A percentile compares a stretch with the other conserved stretches of the same genome.
These are phyloP conservation scores for Boletus bicolor DNA, from an alignment of 768 basidiomycete genomes.

Conservation along the genomic window DNA sequence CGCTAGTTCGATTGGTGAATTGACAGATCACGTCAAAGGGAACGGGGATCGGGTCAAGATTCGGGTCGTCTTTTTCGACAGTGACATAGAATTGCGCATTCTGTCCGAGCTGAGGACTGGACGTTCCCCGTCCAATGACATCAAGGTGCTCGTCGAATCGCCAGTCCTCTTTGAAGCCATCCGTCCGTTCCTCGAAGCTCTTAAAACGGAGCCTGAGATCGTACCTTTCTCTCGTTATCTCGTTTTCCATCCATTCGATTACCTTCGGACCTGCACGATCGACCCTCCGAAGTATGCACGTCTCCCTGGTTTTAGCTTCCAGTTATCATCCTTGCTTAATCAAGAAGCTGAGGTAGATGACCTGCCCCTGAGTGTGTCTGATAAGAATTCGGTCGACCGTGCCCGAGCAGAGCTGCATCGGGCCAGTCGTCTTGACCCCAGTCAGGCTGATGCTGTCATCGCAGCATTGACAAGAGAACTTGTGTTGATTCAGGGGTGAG, in stretches of 20 bases:
- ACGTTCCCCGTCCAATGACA: conserved; percentile 20
- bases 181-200: conserved; percentile 62
- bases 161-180: conserved; percentile 67
- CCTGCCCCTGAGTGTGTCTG: conserved; percentile 40
- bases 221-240: conserved; percentile 57
- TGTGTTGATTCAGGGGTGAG: conserved; percentile 69
- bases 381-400: conserved; percentile 41
- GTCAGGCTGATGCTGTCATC: conserved; percentile 69
- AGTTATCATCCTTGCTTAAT: conserved; percentile 54
- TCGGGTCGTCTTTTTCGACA: conserved; percentile 62
- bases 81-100: conserved; percentile 47
- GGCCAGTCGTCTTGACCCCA: conserved; percentile 59
- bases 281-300: conserved; percentile 53
- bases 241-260: conserved; percentile 39
- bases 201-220: conserved; percentile 53
- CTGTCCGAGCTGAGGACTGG: conserved; percentile 36
- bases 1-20: conserved; percentile 40
- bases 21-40: conserved; percentile 42
- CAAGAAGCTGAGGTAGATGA: conserved; percentile 36
- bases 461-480: conserved; percentile 59
- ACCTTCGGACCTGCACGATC: conserved; percentile 36
- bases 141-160: conserved; percentile 52
- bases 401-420: conserved; percentile 45
- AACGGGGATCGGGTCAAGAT: conserved; percentile 38
- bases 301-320: conserved; percentile 53